Percentiles rank a stretch among this genome's conserved stretches.
Conservation (phyloP, 192 early-diverging fungal genomes). For the Coemansia sp. region DNA sequence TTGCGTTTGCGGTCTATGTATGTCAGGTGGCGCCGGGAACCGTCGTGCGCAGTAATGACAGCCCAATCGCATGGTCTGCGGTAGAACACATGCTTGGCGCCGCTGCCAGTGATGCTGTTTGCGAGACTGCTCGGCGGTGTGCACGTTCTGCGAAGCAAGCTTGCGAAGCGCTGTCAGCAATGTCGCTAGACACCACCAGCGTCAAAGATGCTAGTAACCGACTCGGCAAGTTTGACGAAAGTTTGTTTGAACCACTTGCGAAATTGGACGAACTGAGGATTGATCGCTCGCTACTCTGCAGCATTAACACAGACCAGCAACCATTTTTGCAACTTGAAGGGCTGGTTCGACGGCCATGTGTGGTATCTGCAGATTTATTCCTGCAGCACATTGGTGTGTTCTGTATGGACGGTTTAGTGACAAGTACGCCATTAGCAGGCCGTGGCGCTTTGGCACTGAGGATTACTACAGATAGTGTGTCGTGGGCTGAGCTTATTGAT, state of each 20-base stretch:
- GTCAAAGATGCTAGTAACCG: neutral
- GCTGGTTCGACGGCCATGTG: neutral
- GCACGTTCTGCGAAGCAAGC: neutral
- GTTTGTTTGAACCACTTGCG: neutral
- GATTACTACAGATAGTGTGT: neutral
- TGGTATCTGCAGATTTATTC: slow-evolving; percentile 3
- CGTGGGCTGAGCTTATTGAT: slow-evolving; percentile 1
- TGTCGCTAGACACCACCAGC: neutral
- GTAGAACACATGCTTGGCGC: slow-evolving; percentile 8
- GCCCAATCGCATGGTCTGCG: slow-evolving; percentile 6
- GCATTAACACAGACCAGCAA: neutral
- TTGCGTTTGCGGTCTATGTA: slow-evolving; percentile 25
- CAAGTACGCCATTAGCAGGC: neutral
- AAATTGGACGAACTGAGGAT: neutral
- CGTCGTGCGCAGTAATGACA: neutral
- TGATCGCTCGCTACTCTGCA: neutral
- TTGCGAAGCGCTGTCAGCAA: neutral
- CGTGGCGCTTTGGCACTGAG: neutral
- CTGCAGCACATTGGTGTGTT: neutral
- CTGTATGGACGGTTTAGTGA: neutral
- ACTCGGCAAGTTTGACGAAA: slow-evolving; percentile 4
- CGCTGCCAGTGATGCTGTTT: slow-evolving; percentile 8
- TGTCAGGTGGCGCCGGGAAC: slow-evolving; percentile 11
- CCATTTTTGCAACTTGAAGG: neutral
- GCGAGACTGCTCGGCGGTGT: neutral